Base-by-base conservation (phyloP, 352 stramenopile species). In the Pythium aphanidermatum region DNA sequence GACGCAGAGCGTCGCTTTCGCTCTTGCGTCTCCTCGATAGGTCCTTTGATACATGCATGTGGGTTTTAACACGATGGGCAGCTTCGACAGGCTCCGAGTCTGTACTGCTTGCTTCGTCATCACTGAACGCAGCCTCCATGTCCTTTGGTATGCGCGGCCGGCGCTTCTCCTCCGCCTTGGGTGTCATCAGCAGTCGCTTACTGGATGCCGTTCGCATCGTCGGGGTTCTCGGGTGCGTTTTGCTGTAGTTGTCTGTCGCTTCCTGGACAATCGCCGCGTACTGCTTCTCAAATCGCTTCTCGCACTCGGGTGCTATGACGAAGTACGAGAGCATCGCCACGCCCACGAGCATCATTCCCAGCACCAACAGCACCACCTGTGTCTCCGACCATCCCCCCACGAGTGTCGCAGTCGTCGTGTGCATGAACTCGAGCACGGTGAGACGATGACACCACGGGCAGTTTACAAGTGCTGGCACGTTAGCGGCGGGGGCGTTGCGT, bases 251-350 rank as follows among this genome's bases (percentile, higher is more conserved):
- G 5, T 50, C 13, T 17, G 32, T 47, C 3, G 70, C 62, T n/a
- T 63, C 53, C 7, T 74, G 63, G 2, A 58, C 45, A 14, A 71
- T 59, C 7, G 63, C 60, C 4, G 65, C 63, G 46, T 70, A 81
- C 62, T 83, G 60, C 51, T 82, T 74, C 32, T 83, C 59, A 21
- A 86, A 60, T 11, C 62, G 74, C 58, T 85, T 86, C 46, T 86
- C 71, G 58, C 75, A 86, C 55, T 89, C 76, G 3, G 76, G 74
- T 10, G 76, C 76, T 16, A 88, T 73, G 16, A 89, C 76, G 34
- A 86, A 89, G 55, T 89, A 89, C 27, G 74, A 89, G n/a, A 89
- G 61, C 21, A 89, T 49, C 25, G 69, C 76, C 14, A 84, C 65
- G 19, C 50, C 63, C 23, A 86, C 54, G 28, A 89, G 58, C 5